Conservation (phyloP, 2,329 filamentous ascomycete genomes). For the Fusarium veterinarium region DNA sequence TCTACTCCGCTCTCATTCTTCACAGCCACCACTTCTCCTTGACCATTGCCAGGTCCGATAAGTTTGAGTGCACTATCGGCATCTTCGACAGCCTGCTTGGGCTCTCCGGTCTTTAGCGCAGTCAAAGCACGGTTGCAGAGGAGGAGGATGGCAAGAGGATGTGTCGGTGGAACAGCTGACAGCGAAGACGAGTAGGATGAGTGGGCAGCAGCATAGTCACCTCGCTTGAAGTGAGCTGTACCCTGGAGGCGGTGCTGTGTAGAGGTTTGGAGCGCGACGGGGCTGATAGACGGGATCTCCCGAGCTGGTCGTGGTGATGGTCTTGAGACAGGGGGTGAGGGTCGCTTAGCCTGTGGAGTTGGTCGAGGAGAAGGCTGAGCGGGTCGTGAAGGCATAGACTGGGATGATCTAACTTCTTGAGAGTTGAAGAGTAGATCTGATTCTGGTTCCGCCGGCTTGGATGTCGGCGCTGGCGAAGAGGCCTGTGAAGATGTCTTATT, state of each 20-base stretch:
- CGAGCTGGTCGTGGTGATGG: conserved; percentile 63
- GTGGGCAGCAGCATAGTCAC: conserved; percentile 90
- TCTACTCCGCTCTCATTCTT: conserved; percentile 66
- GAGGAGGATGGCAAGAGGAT: conserved; percentile 89
- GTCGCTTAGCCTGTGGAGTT: conserved; percentile 49
- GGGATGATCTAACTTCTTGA: conserved; percentile 50
- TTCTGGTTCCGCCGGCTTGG: conserved; percentile 56
- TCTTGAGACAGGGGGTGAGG: conserved; percentile 53
- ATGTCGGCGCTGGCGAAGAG: conserved; percentile 58
- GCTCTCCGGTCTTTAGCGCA: conserved; percentile 89
- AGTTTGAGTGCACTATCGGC: conserved; percentile 82
- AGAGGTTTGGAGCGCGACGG: conserved; percentile 77
- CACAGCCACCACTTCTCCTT: conserved; percentile 82
- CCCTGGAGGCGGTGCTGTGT: conserved; percentile 83
- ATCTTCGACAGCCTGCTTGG: conserved; percentile 86
- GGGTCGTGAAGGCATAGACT: conserved; percentile 53
- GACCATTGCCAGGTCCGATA: conserved; percentile 83
- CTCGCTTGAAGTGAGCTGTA: conserved; percentile 90
- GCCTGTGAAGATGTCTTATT: conserved; percentile 67
- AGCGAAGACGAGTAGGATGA: conserved; percentile 84
- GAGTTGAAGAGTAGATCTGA: conserved; percentile 73
- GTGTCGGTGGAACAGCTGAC: conserved; percentile 76
- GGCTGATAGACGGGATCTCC: conserved; percentile 74
- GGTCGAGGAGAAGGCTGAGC: conserved; percentile 54
- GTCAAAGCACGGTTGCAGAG: conserved; percentile 93